These are phyloP conservation scores for Cryphonectria naterciae DNA, from an alignment of 2,329 filamentous ascomycete genomes.

Conservation along the genomic window DNA sequence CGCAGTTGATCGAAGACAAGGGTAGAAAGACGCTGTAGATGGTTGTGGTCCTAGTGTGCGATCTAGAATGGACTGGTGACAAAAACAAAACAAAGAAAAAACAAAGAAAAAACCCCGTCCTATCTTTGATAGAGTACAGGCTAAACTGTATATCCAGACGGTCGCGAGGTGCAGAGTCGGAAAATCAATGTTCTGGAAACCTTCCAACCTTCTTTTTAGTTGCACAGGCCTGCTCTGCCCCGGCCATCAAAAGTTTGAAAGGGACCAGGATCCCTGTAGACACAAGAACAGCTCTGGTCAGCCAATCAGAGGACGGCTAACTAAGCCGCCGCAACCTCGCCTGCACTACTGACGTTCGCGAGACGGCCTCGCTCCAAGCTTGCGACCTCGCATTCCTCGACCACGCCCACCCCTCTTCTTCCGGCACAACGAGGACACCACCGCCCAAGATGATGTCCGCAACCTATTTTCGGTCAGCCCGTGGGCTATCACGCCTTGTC, in stretches of 20 bases:
- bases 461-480: slow-evolving; percentile 44
- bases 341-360: slow-evolving; percentile 8
- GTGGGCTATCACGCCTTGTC: slow-evolving; percentile 48
- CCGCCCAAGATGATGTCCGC: slow-evolving; percentile 51
- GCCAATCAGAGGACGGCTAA: slow-evolving; percentile 15
- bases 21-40: not conserved
- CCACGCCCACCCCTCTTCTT: not conserved
- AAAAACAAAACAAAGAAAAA: too few species aligned
- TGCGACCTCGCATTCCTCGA: slow-evolving; percentile 15
- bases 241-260: slow-evolving; percentile 6
- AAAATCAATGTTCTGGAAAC: not conserved
- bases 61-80: not conserved
- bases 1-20: not conserved
- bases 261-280: slow-evolving; percentile 2
- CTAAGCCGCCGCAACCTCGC: slow-evolving; percentile 13
- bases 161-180: not conserved
- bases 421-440: slow-evolving; percentile 16
- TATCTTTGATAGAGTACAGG: not conserved
- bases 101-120: too few species aligned
- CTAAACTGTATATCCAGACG: not conserved
- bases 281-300: not conserved
- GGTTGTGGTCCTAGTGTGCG: not conserved
- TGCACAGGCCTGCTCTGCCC: not conserved
- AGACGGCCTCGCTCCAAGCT: slow-evolving; percentile 26
- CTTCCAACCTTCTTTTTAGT: not conserved